Evolutionary conservation across 352 stramenopile genomes (phyloP), one percentile per base, ranked within the genome.

Genomic region (Globisporangium parvum): DNA sequence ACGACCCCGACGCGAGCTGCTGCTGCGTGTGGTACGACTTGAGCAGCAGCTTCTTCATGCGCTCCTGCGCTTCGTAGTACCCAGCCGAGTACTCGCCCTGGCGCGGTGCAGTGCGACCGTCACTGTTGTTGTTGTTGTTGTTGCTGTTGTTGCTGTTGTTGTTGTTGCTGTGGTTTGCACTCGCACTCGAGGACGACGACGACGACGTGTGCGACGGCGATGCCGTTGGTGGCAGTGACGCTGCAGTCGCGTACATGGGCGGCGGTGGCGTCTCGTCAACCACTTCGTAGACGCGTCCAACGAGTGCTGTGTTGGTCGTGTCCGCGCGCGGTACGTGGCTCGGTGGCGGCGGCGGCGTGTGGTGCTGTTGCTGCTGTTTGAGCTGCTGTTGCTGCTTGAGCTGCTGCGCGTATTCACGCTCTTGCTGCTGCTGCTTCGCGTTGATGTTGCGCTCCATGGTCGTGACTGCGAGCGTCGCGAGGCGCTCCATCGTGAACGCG

Each of bases 1-100:
- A 72, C 21, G 58, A 56, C 18, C 73, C 70, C 0, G 76, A 73
- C 12, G 76, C 81, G 57, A 91, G 77, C 57, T 88, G 77, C 65
- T 88, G 78, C 57, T 88, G 80, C 47, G 81, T 91, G 63, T 87
- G 70, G 61, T 88, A 88, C 42, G 78, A 88, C 71, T 91, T 87
- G 56, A 88, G 66, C 41, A 91, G 61, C 28, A 91, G 66, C 47
- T 87, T 86, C 17, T 76, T 74, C 77, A 91, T 91, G 12, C 77
- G 77, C 47, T 88, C 75, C 62, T 89, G 77, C 8, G 75, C 71
- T 55, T 88, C 77, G 51, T 83, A 78, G 62, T 85, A 85, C 10
- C 67, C 71, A 23, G 66, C 55, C 57, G 60, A 72, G 57, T 78
- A 73, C 49, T 81, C 71, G 20, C 66, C 63, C 21, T 67, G 64